Evolutionary conservation across 495 filamentous ascomycete species (phyloP), one percentile per base, ranked within the genome.

Genomic region (Podospora sp.): DNA sequence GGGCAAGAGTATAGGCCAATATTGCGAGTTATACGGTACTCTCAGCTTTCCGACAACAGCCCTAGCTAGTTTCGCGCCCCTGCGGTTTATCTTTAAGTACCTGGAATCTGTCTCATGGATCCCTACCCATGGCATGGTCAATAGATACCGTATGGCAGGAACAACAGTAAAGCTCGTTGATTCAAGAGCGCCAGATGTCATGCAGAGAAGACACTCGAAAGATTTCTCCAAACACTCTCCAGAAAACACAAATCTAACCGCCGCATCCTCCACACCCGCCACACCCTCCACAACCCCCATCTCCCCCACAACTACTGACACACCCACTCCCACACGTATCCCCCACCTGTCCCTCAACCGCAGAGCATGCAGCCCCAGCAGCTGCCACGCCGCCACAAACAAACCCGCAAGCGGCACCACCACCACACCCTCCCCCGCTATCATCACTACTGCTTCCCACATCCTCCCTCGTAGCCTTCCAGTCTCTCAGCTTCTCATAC

Each of bases 401-500:
- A 35, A 49, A 40, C 8, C 9, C 59, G 16, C 59, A 62, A 5
- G 14, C 27, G 2, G 26, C 59, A 0, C 59, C 59, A 12, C 59
- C 59, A 40, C 59, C 59, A 25, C 59, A 62, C 20, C 59, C 59
- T 0, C 27, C 33, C 1, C 16, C 36, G 11, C 35, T 29, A 33
- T 62, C 59, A 22, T 49, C 22, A 11, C 16, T 22, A n/a, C 24
- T 25, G 14, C 36, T 62, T 2, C 21, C 36, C 29, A 62, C 59
- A 35, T 62, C 59, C 29, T 62, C 59, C 6, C 59, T 35, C 59
- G 59, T 62, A 18, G 59, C 59, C n/a, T 40, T 35, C 59, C 59
- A 62, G 36, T 62, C 59, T 58, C 33, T 18, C 14, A 62, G 24
- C 59, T 35, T 29, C 55, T 80, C 76, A 56, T 80, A 80, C 2